Percentiles rank a stretch among this genome's conserved stretches.
Evolutionary conservation across 257 asterid species (phyloP).

Genomic region (Nicotiana obtusifolia): DNA sequence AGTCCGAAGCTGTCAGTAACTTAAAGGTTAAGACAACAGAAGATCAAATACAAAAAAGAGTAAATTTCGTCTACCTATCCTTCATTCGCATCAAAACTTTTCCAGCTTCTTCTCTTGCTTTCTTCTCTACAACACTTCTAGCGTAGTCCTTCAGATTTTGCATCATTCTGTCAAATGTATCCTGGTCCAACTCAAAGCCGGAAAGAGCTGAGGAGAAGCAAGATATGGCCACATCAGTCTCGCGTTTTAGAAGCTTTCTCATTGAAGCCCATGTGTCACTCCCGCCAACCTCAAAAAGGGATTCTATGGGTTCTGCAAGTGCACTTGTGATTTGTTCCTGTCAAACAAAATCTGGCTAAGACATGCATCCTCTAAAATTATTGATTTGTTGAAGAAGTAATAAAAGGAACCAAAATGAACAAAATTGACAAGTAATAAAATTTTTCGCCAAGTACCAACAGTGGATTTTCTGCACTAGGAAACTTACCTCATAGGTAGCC

Average conservation of each 20-base stretch:
- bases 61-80: conserved; percentile 36
- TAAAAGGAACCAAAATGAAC: background rate
- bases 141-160: conserved; percentile 38
- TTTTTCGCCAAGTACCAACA: background rate
- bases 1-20: conserved; percentile 13
- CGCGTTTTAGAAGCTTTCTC: conserved; percentile 46
- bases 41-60: background rate
- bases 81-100: conserved; percentile 54
- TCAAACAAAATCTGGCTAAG: conserved; percentile 11
- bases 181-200: conserved; percentile 51
- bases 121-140: conserved; percentile 41
- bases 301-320: conserved; percentile 39
- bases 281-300: conserved; percentile 50
- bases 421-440: background rate
- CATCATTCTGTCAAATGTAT: conserved; percentile 31
- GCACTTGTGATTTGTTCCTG: conserved; percentile 44
- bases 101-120: conserved; percentile 63
- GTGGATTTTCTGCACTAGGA: background rate
- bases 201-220: conserved; percentile 32
- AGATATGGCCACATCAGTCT: conserved; percentile 34
- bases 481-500: conserved; percentile 39
- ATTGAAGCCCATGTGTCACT: conserved; percentile 51
- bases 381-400: background rate
- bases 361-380: background rate
- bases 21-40: background rate